Evolutionary conservation across 2,329 filamentous ascomycete species (phyloP).

Genomic region (Xylaria sp.): DNA sequence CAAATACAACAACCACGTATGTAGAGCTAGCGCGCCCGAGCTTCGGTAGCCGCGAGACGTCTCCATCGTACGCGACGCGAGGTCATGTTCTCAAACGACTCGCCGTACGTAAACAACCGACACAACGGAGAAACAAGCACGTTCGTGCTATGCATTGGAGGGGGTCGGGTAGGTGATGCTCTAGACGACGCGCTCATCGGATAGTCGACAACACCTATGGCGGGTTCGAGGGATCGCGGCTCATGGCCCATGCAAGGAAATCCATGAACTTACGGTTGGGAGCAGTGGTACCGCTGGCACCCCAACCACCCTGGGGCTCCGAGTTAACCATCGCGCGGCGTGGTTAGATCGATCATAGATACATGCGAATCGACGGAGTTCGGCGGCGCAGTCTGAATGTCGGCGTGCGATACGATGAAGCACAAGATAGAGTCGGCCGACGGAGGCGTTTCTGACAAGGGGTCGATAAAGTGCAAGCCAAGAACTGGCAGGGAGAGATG

Average conservation of each 20-base stretch:
- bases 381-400: background rate
- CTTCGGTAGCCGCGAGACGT: background rate
- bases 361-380: background rate
- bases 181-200: constrained; percentile 1
- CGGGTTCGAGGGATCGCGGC: constrained; percentile 6
- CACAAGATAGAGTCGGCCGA: background rate
- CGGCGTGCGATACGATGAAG: background rate
- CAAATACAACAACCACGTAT: too few species aligned
- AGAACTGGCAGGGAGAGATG: background rate
- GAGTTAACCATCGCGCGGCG: constrained; percentile 27
- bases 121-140: background rate
- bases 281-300: constrained; percentile 20
- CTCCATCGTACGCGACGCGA: background rate
- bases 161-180: background rate
- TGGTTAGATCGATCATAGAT: constrained; percentile 22
- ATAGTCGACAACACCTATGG: background rate
- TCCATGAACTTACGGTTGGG: constrained; percentile 30
- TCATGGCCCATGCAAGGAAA: constrained; percentile 22
- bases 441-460: background rate
- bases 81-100: background rate
- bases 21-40: background rate
- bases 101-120: background rate
- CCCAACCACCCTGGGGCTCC: constrained; percentile 27
- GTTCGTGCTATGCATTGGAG: background rate
- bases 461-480: background rate